Percentiles rank a stretch among this genome's conserved stretches.
Evolutionary conservation across 768 basidiomycete species (phyloP).

Genomic region (Omphalotus guepiniiformis): DNA sequence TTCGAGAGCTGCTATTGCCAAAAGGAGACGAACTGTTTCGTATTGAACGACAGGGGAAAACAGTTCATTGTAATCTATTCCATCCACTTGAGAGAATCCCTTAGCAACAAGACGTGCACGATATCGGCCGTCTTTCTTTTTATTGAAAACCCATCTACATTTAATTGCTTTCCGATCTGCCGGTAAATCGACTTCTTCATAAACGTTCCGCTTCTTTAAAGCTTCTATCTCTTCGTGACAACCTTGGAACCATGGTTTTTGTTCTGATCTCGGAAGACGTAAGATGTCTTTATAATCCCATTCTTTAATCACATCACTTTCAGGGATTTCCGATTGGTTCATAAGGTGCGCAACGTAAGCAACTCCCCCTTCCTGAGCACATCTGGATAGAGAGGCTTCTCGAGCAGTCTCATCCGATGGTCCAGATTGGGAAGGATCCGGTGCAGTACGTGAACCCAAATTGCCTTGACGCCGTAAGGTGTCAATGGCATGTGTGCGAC

Average conservation of each 20-base stretch:
- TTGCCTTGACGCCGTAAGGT: too few relatives aligned
- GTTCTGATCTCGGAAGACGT: too few relatives aligned
- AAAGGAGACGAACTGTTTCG: constrained; percentile 13
- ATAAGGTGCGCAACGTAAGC: too few relatives aligned
- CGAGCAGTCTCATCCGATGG: too few relatives aligned
- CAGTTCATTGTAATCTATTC: constrained; percentile 22
- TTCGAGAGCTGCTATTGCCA: constrained; percentile 24
- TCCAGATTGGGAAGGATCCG: too few relatives aligned
- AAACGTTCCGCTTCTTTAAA: not conserved
- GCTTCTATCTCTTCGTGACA: not conserved
- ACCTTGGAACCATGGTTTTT: not conserved
- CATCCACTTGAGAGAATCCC: constrained; percentile 24
- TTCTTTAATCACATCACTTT: too few relatives aligned
- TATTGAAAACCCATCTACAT: constrained; percentile 1
- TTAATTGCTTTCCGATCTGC: not conserved
- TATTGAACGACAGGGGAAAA: constrained; percentile 13
- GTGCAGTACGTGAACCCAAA: too few relatives aligned
- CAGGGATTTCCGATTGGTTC: too few relatives aligned
- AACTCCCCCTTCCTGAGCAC: too few relatives aligned
- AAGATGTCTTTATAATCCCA: too few relatives aligned
- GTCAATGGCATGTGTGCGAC: too few relatives aligned
- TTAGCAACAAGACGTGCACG: constrained; percentile 15
- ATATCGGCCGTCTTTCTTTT: constrained; percentile 11
- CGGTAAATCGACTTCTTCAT: not conserved
- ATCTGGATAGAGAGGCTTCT: too few relatives aligned